Base-by-base conservation (phyloP, 768 basidiomycete genomes). In the Leucosporidium creatinivorum region DNA sequence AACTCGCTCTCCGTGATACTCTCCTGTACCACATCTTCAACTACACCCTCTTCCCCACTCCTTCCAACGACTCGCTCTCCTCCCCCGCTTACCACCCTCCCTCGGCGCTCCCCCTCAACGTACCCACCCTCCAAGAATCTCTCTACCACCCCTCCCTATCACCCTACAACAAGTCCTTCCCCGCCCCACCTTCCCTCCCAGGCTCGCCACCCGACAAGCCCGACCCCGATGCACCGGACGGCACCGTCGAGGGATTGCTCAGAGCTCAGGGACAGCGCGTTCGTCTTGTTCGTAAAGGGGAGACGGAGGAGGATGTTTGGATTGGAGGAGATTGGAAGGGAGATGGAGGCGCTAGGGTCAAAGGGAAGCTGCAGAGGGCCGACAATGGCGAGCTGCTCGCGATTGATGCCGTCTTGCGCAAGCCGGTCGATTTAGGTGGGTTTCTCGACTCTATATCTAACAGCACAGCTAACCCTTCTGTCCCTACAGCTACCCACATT, bases 21-120 rank as follows among this genome's bases (percentile, higher is more conserved):
- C 83, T 99, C 61, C 87, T 97, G 75, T 98, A 98, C 77, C 96
- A 98, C 78, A 79, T 97, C 55, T 82, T 98, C 72, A 96, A 98
- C 78, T 85, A 85, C 77, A 85, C 88, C 9, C 76, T 96, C 36
- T 73, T 82, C 25, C 73, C 77, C 30, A 66, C 81, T 78, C 81
- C 7, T 73, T 79, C 26, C 73, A 79, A 51, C 80, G 81, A 15
- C 61, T 56, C 67, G 63, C 67, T 36, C 21, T 52, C 62, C 58
- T 50, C 65, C 28, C 44, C 63, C 33, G 21, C 31, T 19, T 44
- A 9, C 39, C 6, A 5, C 33, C 12, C 33, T 36, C 33, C 68
- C 18, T 10, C 25, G 6, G 28, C 48, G 18, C 70, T 69, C 49
- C 66, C 73, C 58, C 60, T 50, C 88, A n/a, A 80, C 87, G 0